Base-by-base conservation (phyloP, 306 rosid species). In the Dalbergia cultrata region DNA sequence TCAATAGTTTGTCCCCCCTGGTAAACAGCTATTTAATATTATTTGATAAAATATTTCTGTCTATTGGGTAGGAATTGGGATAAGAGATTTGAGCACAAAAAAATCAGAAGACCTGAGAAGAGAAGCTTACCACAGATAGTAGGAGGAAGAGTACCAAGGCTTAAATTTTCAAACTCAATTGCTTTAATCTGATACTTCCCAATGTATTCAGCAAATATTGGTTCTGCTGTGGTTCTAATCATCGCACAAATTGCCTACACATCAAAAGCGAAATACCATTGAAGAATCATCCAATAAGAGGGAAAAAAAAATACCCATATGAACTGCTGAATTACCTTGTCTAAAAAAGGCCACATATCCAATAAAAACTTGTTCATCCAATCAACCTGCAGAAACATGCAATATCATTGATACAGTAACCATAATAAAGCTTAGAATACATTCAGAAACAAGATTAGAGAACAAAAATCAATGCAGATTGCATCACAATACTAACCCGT, bases 121-220 rank as follows among this genome's bases (percentile, higher is more conserved):
- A 75, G 50, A 71, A 9, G 50, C 92, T 87, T 74, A 95, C 98
- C 97, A 72, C 86, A 87, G 14, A 95, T 7, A 18, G 86, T 83
- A 13, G 95, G 98, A 45, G 98, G 96, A 84, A 91, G 91, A 63
- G 89, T 91, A 63, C 99, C 99, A 60, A 95, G 95, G 85, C 87
- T 90, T 14, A 95, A 84, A 21, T 72, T 76, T 26, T 88, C 94
- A 83, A 95, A 86, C 71, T 91, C 89, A 72, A 95, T 90, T 9
- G 81, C 88, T 74, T 89, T 86, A 78, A 93, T 90, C 80, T 83
- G 88, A 78, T 80, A 87, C 88, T 84, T 90, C 72, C 97, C 97
- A 67, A 89, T 86, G 80, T 90, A 93, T 26, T 95, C 92, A 58
- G 75, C 83, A 68, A 91, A 91, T 37, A 91, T 84, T 17, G 95